Base-by-base conservation (phyloP, 108 stramenopile species). In the Stephanodiscus minutulus region DNA sequence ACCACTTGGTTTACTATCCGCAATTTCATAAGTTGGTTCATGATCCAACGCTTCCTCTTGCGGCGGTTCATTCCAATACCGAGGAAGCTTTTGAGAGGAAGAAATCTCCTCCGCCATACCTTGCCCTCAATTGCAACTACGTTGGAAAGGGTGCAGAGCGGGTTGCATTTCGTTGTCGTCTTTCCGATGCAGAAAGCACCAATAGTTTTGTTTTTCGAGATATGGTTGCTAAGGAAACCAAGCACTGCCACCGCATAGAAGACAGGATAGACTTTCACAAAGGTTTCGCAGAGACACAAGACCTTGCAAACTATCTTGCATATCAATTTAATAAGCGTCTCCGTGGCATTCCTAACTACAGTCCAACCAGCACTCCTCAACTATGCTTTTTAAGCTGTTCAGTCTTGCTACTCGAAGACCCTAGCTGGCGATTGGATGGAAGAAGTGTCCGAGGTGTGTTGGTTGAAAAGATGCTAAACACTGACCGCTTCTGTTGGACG, bases 171-270 rank as follows among this genome's bases (percentile, higher is more conserved):
- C 70, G 82, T 11, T 86, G 75, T 37, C 44, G 60, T 13, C 72
- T 86, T 22, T 47, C 82, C 44, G 75, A 81, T 55, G 17, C 11
- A 44, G 43, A 72, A 2, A 56, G 12, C 35, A 25, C 21, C 11
- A 56, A 48, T 37, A 66, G 71, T 29, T 83, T 86, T 41, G 69
- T 61, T 1, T 76, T 85, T 29, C 50, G 37, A 52, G 57, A 74
- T 9, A 83, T 86, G 85, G 48, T 86, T 43, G 85, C 82, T 0
- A 86, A 86, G 49, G 85, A 86, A 70, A 86, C 82, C 0, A 72
- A 81, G 22, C 53, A 68, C 22, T 63, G 64, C 2, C 79, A 86
- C 44, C 71, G 70, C 22, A 71, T 79, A 3, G 63, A 53, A 28
- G 79, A 86, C 21, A 72, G 81, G 7, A 50, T 72, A 12, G 65